phyloP scores from a whole-genome alignment of 2,329 filamentous ascomycete species.

The Trichophyton benhamiae region DNA sequence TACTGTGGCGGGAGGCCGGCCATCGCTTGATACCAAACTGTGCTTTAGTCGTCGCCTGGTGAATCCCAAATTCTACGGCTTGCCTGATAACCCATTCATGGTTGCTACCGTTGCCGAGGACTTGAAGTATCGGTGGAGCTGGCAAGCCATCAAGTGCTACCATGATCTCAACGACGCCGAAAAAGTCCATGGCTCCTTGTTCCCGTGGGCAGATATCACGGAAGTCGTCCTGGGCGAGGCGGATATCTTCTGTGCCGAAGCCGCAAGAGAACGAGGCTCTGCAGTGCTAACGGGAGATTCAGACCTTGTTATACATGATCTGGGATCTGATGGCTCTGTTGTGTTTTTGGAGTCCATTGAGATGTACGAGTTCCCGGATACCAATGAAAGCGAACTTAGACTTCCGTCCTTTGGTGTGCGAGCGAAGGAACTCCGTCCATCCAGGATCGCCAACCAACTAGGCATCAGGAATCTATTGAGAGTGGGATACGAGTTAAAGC shows the following conservation, averaged over 20 bases:
- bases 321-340: conserved; percentile 50
- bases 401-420: conserved; percentile 15
- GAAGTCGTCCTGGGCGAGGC: conserved; percentile 71
- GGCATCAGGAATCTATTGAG: conserved; percentile 24
- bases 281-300: conserved; percentile 73
- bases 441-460: conserved; percentile 23
- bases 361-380: not conserved
- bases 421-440: conserved; percentile 29
- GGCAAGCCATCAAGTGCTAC: conserved; percentile 16
- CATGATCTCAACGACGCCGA: conserved; percentile 7
- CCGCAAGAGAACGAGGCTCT: conserved; percentile 43
- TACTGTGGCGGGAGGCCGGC: conserved; percentile 3
- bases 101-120: conserved; percentile 66
- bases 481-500: conserved; percentile 31
- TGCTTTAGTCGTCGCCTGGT: conserved; percentile 20
- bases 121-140: conserved; percentile 39
- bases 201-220: conserved; percentile 27
- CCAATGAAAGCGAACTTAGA: not conserved
- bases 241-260: conserved; percentile 63
- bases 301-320: conserved; percentile 64
- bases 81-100: conserved; percentile 54
- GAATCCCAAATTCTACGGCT: conserved; percentile 21
- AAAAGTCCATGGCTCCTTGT: not conserved
- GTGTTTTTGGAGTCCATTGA: conserved; percentile 55
- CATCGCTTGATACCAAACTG: conserved; percentile 14